Percentiles rank a stretch among this genome's conserved stretches.
Evolutionary conservation across 106 monocot species (phyloP).

Genomic region (Dioscorea zingiberensis): DNA sequence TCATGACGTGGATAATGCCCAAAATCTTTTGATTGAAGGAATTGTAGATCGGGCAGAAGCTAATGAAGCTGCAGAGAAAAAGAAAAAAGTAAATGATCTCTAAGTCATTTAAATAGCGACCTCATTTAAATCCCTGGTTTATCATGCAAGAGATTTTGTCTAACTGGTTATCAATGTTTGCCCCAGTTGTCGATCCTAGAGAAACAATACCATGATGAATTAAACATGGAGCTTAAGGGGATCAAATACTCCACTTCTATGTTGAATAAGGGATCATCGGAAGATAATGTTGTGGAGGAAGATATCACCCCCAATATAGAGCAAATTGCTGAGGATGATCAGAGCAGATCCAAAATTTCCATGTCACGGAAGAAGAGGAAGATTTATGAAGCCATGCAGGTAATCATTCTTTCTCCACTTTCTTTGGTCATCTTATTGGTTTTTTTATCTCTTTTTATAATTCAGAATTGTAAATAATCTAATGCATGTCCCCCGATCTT

Average conservation of each 20-base stretch:
- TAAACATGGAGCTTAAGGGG: constrained; percentile 72
- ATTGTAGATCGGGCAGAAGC: constrained; percentile 79
- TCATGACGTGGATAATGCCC: constrained; percentile 43
- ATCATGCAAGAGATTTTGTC: too few species aligned
- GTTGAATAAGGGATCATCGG: constrained; percentile 25
- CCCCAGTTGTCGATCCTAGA: constrained; percentile 62
- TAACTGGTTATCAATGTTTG: neutral
- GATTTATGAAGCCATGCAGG: constrained; percentile 85
- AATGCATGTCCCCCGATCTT: too few species aligned
- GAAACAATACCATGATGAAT: constrained; percentile 74
- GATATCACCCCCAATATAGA: constrained; percentile 14
- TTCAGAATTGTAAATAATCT: too few species aligned
- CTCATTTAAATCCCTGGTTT: too few species aligned
- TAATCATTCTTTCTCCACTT: constrained; percentile 12
- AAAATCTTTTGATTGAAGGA: constrained; percentile 60
- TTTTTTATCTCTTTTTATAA: neutral
- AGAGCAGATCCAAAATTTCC: constrained; percentile 33
- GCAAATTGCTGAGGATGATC: constrained; percentile 32
- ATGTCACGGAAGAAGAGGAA: constrained; percentile 77
- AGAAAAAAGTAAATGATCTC: constrained; percentile 32
- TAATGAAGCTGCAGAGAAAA: constrained; percentile 74
- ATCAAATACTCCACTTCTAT: constrained; percentile 52
- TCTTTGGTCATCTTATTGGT: too few species aligned
- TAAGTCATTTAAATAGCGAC: neutral
- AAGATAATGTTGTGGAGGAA: constrained; percentile 10